Base-by-base conservation (phyloP, 1,284 basidiomycete genomes). In the Trametes versicolor region DNA sequence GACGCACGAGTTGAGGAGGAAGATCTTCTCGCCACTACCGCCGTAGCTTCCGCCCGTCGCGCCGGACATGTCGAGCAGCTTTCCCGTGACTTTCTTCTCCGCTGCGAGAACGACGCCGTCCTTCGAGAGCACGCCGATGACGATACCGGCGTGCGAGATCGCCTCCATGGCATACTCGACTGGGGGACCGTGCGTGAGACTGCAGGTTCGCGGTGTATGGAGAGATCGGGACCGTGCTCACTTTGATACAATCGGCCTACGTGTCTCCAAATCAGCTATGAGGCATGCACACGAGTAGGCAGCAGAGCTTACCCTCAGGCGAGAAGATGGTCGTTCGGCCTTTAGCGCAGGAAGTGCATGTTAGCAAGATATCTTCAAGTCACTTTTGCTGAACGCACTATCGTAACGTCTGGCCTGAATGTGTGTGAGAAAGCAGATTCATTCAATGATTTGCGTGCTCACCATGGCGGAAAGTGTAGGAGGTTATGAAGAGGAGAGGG, bases 141-240 rank as follows among this genome's bases (percentile, higher is more conserved):
- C 96, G 17, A 96, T 97, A 68, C 97, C 97, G 32, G 96, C 97
- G 74, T 97, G 95, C 32, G 95, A 97, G 84, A 99, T 98, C 67
- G 96, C 96, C 77, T 99, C 96, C 96, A 98, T 98, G 57, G 96
- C 96, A 87, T 99, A 99, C 82, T 99, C 96, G 82, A 98, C 96
- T 96, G 77, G 47, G 8, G 65, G 60, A 59, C 48, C 17, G 55
- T 53, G 36, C 23, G 56, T 58, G 21, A 60, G 61, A 37, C 23
- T 1, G 34, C 15, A 19, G 29, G 36, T 27, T 6, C 27, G 39
- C 50, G 17, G 55, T n/a, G 47, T 56, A 60, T 23, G 29, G 41
- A 21, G 5, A 4, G 37, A 32, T 21, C 19, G 21, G 32, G 17
- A 29, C 17, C 3, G 39, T 10, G 73, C 89, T 78, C 75, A 96